Conservation (phyloP, 2,329 filamentous ascomycete genomes). For the Trichophaea hybrida region DNA sequence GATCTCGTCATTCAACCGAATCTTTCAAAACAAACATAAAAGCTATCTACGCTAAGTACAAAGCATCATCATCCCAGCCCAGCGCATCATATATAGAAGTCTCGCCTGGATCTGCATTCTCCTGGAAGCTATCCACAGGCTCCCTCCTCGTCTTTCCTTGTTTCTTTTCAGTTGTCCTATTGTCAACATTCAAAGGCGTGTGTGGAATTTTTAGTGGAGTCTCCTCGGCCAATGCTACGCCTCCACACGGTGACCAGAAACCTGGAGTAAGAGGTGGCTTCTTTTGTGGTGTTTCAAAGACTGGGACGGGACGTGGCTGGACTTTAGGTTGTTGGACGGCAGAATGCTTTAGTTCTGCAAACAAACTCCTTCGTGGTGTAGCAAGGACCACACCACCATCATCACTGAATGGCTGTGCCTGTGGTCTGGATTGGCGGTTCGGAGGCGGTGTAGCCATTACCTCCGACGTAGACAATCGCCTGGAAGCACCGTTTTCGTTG, state of each 20-base stretch:
- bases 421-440: background rate
- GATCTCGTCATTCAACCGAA: background rate
- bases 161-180: background rate
- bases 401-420: background rate
- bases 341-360: background rate
- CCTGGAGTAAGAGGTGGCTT: slow-evolving; percentile 2
- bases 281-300: slow-evolving; percentile 17
- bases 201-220: slow-evolving; percentile 1
- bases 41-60: slow-evolving; percentile 8
- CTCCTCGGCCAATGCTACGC: slow-evolving; percentile 8
- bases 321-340: background rate
- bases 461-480: background rate
- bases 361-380: background rate
- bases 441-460: background rate
- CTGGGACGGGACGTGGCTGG: slow-evolving; percentile 7
- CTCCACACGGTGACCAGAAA: slow-evolving; percentile 10
- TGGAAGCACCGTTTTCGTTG: background rate
- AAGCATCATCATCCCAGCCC: slow-evolving; percentile 30
- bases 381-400: background rate
- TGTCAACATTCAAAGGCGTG: background rate
- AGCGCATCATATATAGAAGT: slow-evolving; percentile 30
- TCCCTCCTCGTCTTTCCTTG: background rate
- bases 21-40: background rate
- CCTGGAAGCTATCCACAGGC: background rate
- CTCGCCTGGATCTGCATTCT: slow-evolving; percentile 8